Percentiles rank a stretch among this genome's conserved stretches.
Evolutionary conservation across 1,139 yeast genomes (phyloP).

Genomic region (Trichomonascaceae sp.): DNA sequence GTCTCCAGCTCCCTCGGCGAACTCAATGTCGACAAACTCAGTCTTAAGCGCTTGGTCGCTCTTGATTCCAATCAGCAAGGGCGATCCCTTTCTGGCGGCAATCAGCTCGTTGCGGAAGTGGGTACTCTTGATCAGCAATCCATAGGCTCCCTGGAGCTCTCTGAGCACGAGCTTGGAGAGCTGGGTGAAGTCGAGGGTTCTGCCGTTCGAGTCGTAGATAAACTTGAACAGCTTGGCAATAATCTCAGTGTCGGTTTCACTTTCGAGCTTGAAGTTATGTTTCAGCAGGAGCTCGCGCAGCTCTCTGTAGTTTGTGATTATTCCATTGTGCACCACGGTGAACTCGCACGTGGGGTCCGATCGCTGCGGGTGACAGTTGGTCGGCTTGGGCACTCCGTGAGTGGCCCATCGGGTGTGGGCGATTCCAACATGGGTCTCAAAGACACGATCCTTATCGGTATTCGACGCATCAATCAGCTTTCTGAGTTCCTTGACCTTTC

Average conservation of each 20-base stretch:
- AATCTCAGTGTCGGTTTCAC: constrained; percentile 96
- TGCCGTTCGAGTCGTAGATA: constrained; percentile 71
- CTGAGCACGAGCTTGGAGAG: constrained; percentile 84
- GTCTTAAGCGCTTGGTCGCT: constrained; percentile 91
- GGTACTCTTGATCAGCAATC: constrained; percentile 78
- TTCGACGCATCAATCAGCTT: constrained; percentile 42
- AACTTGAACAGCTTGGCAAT: constrained; percentile 92
- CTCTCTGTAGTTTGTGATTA: constrained; percentile 89
- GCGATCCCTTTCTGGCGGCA: constrained; percentile 98
- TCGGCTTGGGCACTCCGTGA: constrained; percentile 81
- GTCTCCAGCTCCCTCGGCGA: constrained; percentile 43
- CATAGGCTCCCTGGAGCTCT: constrained; percentile 96
- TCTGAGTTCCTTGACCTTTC: constrained; percentile 77
- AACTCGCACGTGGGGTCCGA: constrained; percentile 77
- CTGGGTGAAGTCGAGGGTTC: constrained; percentile 73
- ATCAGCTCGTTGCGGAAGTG: constrained; percentile 94
- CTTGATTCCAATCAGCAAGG: constrained; percentile 92
- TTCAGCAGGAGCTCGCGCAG: constrained; percentile 66
- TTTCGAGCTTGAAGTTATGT: constrained; percentile 74
- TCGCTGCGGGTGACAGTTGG: constrained; percentile 93
- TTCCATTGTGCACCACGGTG: constrained; percentile 94
- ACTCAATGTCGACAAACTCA: constrained; percentile 97
- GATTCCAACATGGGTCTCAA: constrained; percentile 85
- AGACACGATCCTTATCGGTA: constrained; percentile 46
- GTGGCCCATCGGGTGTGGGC: constrained; percentile 99